phyloP scores from a whole-genome alignment of 768 basidiomycete species.

The Amanita pseudoporphyria region DNA sequence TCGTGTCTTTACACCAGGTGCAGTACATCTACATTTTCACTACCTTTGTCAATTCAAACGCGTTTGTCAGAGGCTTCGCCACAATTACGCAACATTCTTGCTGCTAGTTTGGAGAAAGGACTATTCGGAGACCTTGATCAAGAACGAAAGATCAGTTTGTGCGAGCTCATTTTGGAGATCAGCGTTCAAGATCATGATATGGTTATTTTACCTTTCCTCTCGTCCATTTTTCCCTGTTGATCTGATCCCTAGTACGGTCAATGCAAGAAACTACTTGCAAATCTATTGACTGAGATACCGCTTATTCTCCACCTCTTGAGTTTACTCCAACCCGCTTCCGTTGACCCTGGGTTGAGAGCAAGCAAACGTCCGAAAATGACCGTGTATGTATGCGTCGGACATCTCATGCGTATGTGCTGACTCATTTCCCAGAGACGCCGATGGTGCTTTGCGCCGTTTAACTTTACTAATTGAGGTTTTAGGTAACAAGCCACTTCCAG shows the following conservation, averaged over 20 bases:
- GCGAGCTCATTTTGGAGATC: conserved; percentile 44
- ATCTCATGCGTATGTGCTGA: conserved; percentile 3
- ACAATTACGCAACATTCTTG: conserved; percentile 30
- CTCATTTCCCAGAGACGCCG: conserved; percentile 17
- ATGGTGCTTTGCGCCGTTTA: conserved; percentile 36
- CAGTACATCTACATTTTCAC: conserved; percentile 8
- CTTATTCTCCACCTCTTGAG: conserved; percentile 46
- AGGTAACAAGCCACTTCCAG: conserved; percentile 51
- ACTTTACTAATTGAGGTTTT: conserved; percentile 63
- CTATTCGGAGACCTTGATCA: conserved; percentile 44
- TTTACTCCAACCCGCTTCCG: conserved; percentile 34
- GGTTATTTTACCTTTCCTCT: conserved; percentile 25
- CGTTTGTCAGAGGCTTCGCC: conserved; percentile 27
- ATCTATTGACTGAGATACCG: conserved; percentile 37
- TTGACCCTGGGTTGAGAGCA: conserved; percentile 34
- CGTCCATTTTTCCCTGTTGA: conserved; percentile 14
- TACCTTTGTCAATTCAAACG: neutral
- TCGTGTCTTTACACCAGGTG: conserved; percentile 39
- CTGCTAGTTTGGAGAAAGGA: conserved; percentile 38
- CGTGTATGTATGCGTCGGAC: conserved; percentile 28
- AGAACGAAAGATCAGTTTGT: conserved; percentile 47
- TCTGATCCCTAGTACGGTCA: conserved; percentile 23
- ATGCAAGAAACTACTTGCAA: conserved; percentile 41
- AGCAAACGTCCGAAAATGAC: conserved; percentile 58
- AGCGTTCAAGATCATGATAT: conserved; percentile 36